Evolutionary conservation across 768 basidiomycete genomes (phyloP), one percentile per base, ranked within the genome.

Genomic region (Hygrophoropsis aurantiaca): DNA sequence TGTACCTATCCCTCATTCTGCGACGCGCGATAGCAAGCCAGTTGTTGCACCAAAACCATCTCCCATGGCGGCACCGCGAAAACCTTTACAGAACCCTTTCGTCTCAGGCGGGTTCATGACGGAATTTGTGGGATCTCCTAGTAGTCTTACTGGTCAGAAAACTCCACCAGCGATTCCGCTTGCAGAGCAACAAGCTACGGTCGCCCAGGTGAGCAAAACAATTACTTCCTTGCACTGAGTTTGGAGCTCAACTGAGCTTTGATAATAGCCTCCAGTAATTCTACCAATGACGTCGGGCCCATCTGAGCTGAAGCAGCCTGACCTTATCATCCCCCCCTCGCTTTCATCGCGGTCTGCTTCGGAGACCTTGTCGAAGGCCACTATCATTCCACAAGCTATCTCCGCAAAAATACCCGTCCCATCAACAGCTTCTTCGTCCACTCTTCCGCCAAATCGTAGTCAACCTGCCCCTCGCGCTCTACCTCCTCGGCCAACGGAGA

Each of bases 101-200:
- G 71, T 79, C 10, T 77, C 77, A 9, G 74, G 69, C n/a, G 76
- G 78, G 16, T 73, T 76, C 38, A 60, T 77, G 47, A 73, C 72
- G 11, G 74, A 74, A 41, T 77, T 78, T 27, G 66, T 66, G 25
- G 66, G 65, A 16, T 54, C 54, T 27, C 58, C 57, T 16, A 56
- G 60, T 11, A 58, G 61, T 4, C 24, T 51, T 11, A 54, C 46
- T 7, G 60, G 46, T 11, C 57, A 23, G 35, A 64, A 42, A 24
- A 25, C 27, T 24, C 36, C 33, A n/a, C 27, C 47, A 33, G 35
- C 36, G 10, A 50, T 60, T 42, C 56, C 54, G 23, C 52, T 55
- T 16, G 40, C 30, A 11, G 64, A 66, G 9, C 42, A n/a, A 25
- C 26, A 18, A 32, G 24, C 35, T 19, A 40, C 57, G n/a, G 44